A percentile compares a stretch with the other conserved stretches of the same genome.
Evolutionary conservation across 495 filamentous ascomycete genomes (phyloP).

Genomic region (Xylaria venustula): DNA sequence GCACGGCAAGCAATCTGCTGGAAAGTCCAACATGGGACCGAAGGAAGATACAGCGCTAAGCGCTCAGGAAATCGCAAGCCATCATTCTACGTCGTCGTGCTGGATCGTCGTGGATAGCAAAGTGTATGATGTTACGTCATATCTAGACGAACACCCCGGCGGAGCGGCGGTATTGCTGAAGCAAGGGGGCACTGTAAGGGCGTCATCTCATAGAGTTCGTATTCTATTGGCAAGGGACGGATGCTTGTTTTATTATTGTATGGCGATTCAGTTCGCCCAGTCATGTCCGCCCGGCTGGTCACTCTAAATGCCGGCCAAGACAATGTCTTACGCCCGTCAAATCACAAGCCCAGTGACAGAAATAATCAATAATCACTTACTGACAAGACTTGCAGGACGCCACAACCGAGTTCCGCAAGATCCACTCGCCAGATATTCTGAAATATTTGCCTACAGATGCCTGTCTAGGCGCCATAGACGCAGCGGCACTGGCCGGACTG

Average conservation of each 20-base stretch:
- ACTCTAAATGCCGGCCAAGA: too few species aligned
- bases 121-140: slow-evolving; percentile 72
- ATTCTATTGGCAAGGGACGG: neutral
- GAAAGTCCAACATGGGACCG: neutral
- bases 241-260: neutral
- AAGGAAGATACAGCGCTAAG: slow-evolving; percentile 9
- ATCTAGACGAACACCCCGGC: slow-evolving; percentile 68
- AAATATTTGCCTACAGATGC: slow-evolving; percentile 62
- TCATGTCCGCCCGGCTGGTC: too few species aligned
- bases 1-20: neutral
- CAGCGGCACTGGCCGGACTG: slow-evolving; percentile 55
- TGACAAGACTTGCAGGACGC: slow-evolving; percentile 52
- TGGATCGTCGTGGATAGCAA: slow-evolving; percentile 71
- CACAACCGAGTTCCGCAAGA: slow-evolving; percentile 67
- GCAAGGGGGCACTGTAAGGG: slow-evolving; percentile 51
- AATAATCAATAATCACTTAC: too few species aligned
- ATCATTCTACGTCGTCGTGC: slow-evolving; percentile 64
- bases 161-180: slow-evolving; percentile 66
- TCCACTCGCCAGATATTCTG: slow-evolving; percentile 59
- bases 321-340: too few species aligned
- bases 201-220: neutral
- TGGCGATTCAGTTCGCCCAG: too few species aligned
- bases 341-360: too few species aligned
- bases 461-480: slow-evolving; percentile 66
- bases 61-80: slow-evolving; percentile 53